Percentiles rank a stretch among this genome's conserved stretches.
These are phyloP conservation scores for Haplosporangium sp. DNA, from an alignment of 371 early-diverging fungal genomes.

Conservation along the genomic window DNA sequence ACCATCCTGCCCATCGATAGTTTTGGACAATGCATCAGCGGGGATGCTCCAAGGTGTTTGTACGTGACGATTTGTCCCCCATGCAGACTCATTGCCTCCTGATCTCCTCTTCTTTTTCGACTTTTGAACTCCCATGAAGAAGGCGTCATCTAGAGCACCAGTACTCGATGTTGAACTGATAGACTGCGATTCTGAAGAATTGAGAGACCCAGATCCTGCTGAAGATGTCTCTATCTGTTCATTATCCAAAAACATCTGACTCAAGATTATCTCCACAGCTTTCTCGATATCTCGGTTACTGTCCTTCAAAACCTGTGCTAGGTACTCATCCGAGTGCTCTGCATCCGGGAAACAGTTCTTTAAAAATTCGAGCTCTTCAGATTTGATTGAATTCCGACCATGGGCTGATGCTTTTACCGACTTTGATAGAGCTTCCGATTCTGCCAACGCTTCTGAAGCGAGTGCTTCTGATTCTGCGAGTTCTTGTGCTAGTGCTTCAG, in stretches of 20 bases:
- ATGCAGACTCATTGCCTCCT: slow-evolving; percentile 10
- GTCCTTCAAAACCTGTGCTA: slow-evolving; percentile 32
- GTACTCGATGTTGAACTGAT: slow-evolving; percentile 10
- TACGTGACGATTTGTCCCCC: slow-evolving; percentile 13
- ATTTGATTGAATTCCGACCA: slow-evolving; percentile 1
- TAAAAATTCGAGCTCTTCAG: slow-evolving; percentile 43
- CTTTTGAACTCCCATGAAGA: slow-evolving; percentile 25
- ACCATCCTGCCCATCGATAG: slow-evolving; percentile 36
- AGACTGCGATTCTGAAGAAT: slow-evolving; percentile 14
- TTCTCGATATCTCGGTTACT: slow-evolving; percentile 34
- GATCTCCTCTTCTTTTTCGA: slow-evolving; percentile 20
- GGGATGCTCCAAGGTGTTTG: slow-evolving; percentile 4
- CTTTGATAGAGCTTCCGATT: too few relatives aligned
- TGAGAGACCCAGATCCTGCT: slow-evolving; percentile 37
- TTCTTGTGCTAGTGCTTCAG: too few relatives aligned
- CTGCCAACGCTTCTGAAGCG: too few relatives aligned
- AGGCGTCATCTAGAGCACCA: slow-evolving; percentile 40
- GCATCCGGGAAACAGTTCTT: slow-evolving; percentile 49
- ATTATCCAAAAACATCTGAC: slow-evolving; percentile 54
- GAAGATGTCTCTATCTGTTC: slow-evolving; percentile 53
- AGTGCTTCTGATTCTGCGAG: too few relatives aligned
- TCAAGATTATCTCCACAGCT: slow-evolving; percentile 46
- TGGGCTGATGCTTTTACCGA: background rate
- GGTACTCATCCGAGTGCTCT: slow-evolving; percentile 45
- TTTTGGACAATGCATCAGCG: slow-evolving; percentile 25